These are phyloP conservation scores for Senecio squalidus DNA, from an alignment of 140 eudicot genomes.

Conservation along the genomic window DNA sequence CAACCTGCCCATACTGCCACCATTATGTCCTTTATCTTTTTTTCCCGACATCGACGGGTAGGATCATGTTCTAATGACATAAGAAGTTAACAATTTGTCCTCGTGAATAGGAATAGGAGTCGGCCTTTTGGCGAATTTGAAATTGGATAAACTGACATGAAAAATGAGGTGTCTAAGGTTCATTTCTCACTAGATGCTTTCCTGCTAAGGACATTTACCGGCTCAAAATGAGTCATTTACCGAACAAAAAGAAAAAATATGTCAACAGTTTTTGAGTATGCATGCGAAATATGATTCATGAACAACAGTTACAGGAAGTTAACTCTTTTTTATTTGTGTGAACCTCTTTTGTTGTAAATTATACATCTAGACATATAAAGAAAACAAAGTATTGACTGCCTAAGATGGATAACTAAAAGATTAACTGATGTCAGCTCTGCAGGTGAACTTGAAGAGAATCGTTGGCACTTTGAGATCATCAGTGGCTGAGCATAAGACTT, in stretches of 20 bases:
- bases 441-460: constrained; percentile 27
- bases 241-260: no score
- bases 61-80: neutral
- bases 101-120: no score
- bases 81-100: no score
- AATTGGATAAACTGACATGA: no score
- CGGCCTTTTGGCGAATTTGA: no score
- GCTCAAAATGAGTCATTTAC: no score
- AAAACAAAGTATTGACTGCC: neutral
- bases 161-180: no score
- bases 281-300: neutral
- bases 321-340: neutral
- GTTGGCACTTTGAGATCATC: constrained; percentile 13
- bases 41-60: neutral
- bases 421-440: constrained; percentile 23
- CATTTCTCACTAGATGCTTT: no score
- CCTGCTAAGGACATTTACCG: no score
- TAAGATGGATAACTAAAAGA: constrained; percentile 2
- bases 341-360: neutral
- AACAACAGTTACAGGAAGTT: neutral
- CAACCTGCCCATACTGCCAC: neutral
- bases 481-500: constrained; percentile 20
- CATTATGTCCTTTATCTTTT: neutral
- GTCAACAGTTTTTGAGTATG: no score
- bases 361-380: neutral